Evolutionary conservation across 108 stramenopile genomes (phyloP), one percentile per base, ranked within the genome.

Genomic region (Cylindrotheca closterium): DNA sequence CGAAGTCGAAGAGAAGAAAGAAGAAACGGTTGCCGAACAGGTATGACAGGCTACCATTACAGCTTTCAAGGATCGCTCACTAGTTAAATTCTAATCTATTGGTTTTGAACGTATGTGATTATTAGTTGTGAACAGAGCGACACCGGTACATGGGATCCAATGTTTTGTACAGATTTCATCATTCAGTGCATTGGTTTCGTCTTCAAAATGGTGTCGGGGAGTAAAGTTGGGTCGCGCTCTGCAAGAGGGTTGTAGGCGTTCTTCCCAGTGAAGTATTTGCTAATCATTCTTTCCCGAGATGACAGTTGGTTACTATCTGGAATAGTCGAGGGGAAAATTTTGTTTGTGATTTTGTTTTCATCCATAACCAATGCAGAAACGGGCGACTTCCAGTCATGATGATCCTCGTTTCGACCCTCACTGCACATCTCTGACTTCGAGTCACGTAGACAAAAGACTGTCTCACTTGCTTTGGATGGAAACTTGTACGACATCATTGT

Each of bases 401-500:
- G n/a, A n/a, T n/a, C n/a, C n/a, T n/a, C n/a, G n/a, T n/a, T 3
- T 8, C 27, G 27, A 24, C 29, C 55, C 0, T 51, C 24, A 18
- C 10, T 30, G 33, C 71, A 73, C 15, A 48, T 48, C 17, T 58
- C 48, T 5, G 52, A 29, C n/a, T 51, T n/a, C 4, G 76, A 62
- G 2, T 23, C 17, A 3, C 34, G 18, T 23, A 50, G 69, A 37
- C 89, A 91, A 49, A 74, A 74, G 0, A 81, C 71, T 29, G 49
- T 52, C 60, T 89, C 86, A 31, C 76, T 77, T 8, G 54, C 60
- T 34, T 77, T 80, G 28, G 72, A 60, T 15, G 88, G 84, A 24
- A 70, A 56, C 51, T 79, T 81, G 48, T 87, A 91, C 15, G 52
- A 51, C 47, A 62, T 59, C 87, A 90, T 90, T 0, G 84, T 78